A percentile compares a stretch with the other conserved stretches of the same genome.
Conservation (phyloP, 306 rosid genomes). For the Urtica urens region DNA sequence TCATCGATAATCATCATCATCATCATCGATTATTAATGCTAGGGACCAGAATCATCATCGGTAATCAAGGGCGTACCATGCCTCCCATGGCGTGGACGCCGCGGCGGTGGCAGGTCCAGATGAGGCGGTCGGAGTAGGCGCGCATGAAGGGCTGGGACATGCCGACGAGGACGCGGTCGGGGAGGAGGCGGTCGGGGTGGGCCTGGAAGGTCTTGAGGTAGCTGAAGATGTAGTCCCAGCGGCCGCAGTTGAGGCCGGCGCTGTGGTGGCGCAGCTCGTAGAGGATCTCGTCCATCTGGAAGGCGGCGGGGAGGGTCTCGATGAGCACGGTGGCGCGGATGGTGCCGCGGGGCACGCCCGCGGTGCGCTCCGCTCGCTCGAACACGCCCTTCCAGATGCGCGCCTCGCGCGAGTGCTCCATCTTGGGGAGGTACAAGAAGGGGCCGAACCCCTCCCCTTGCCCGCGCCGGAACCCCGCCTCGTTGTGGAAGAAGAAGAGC, state of each 20-base stretch:
- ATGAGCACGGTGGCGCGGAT: constrained; percentile 80
- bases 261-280: constrained; percentile 86
- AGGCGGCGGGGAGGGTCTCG: constrained; percentile 87
- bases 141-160: constrained; percentile 91
- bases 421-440: constrained; percentile 88
- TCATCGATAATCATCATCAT: too few species aligned
- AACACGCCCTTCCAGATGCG: constrained; percentile 82
- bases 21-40: not conserved
- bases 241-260: constrained; percentile 77
- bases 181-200: constrained; percentile 69
- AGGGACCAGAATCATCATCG: too few species aligned
- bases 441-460: constrained; percentile 87
- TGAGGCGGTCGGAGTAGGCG: constrained; percentile 78
- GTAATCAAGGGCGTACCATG: constrained; percentile 38
- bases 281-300: constrained; percentile 87
- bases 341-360: constrained; percentile 72
- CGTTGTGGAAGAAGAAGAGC: constrained; percentile 64
- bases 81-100: constrained; percentile 94
- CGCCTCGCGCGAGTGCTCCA: constrained; percentile 95
- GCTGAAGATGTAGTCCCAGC: constrained; percentile 97
- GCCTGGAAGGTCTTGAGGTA: constrained; percentile 85
- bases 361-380: constrained; percentile 71
- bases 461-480: constrained; percentile 38
- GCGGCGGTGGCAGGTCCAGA: constrained; percentile 76
- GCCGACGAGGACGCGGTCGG: constrained; percentile 73